A percentile compares a stretch with the other conserved stretches of the same genome.
Evolutionary conservation across 495 filamentous ascomycete species (phyloP).

Genomic region (Baudoinia panamericana): DNA sequence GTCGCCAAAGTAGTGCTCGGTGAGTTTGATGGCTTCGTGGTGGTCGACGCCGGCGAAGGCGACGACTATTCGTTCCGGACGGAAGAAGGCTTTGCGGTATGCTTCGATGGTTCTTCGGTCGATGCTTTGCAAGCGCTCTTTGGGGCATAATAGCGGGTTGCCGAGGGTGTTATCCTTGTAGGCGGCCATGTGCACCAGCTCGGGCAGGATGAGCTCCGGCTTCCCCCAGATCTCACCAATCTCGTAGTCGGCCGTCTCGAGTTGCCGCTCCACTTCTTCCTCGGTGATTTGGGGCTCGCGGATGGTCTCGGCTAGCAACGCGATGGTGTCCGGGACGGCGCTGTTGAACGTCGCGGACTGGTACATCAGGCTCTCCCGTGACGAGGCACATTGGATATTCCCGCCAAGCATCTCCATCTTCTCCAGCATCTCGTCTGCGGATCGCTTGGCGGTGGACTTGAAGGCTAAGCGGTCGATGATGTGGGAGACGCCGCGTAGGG

Average conservation of each 20-base stretch:
- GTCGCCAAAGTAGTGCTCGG: conserved; percentile 79
- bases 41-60: conserved; percentile 91
- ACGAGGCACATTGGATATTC: conserved; percentile 92
- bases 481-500: conserved; percentile 80
- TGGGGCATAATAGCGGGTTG: conserved; percentile 82
- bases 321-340: conserved; percentile 69
- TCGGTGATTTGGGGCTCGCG: conserved; percentile 81
- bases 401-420: conserved; percentile 74
- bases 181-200: conserved; percentile 86
- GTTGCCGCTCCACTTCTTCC: conserved; percentile 71
- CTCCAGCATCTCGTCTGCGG: conserved; percentile 77
- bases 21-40: conserved; percentile 60
- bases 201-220: conserved; percentile 88
- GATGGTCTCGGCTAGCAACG: conserved; percentile 85
- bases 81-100: conserved; percentile 74
- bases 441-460: conserved; percentile 67
- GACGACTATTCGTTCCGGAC: conserved; percentile 80
- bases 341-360: conserved; percentile 97
- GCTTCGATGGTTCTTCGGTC: conserved; percentile 58
- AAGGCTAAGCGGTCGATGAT: conserved; percentile 94
- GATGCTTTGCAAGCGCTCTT: conserved; percentile 67
- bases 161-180: conserved; percentile 93
- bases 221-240: conserved; percentile 97
- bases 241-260: conserved; percentile 87
- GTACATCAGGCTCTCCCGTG: conserved; percentile 95